Evolutionary conservation across 345 rosid genomes (phyloP), one percentile per base, ranked within the genome.

Genomic region (Tarenaya hassleriana): DNA sequence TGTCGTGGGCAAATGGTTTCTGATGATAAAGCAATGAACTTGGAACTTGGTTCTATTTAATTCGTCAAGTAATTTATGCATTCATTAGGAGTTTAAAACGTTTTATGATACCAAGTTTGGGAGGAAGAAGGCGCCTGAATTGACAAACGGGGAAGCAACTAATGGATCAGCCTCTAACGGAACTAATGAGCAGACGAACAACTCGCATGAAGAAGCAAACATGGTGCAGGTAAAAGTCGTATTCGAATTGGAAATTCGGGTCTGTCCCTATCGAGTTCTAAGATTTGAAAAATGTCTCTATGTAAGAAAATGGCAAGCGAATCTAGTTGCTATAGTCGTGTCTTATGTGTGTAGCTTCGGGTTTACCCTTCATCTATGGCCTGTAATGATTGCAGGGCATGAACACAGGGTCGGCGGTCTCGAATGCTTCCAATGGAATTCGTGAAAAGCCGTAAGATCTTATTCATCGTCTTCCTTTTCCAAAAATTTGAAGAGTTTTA

Each of bases 51-150:
- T 10, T 10, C 18, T 7, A 41, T 7, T 8, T 1, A 19, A 1
- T 11, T 10, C 19, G 9, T 45, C 24, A 2, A n/a, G 7, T 31
- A 16, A 43, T 46, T 18, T 42, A 29, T 71, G 68, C 69, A 44
- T 76, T 70, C 76, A 54, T 70, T 75, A 80, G 84, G 92, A 91
- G 64, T 83, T 82, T 79, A 79, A 81, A 75, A 48, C 77, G 41
- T 70, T 75, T 77, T 91, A 76, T 69, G 80, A 84, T 75, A 78
- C 69, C 60, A 81, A 91, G 96, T 91, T 91, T 79, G 95, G 96
- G 79, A 87, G 89, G 67, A 84, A 79, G 89, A 82, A 61, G 77
- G 17, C 42, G 8, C 18, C 76, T 33, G 79, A 73, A 38, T 47
- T 70, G 7, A 66, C 69, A 21, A 69, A 80, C 24, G 71, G 68